These are phyloP conservation scores for Aaosphaeria pasadenensis DNA, from an alignment of 2,329 filamentous ascomycete genomes.

Conservation along the genomic window DNA sequence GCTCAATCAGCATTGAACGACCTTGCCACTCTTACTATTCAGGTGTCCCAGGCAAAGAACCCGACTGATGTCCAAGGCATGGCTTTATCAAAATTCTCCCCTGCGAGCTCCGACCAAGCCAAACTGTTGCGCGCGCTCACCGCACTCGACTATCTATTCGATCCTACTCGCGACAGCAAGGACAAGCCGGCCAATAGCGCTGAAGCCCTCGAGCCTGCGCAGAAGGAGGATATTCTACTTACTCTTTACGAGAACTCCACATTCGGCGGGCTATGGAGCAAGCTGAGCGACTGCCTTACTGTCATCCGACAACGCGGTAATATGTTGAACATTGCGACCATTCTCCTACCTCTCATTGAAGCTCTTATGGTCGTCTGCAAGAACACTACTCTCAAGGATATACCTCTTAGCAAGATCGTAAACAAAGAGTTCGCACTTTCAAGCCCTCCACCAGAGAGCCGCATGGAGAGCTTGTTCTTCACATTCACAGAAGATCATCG, in stretches of 20 bases:
- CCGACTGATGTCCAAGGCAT: slow-evolving; percentile 95
- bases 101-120: slow-evolving; percentile 92
- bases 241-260: slow-evolving; percentile 87
- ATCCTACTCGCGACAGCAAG: slow-evolving; percentile 65
- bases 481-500: slow-evolving; percentile 96
- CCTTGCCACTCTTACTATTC: slow-evolving; percentile 77
- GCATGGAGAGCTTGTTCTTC: slow-evolving; percentile 91
- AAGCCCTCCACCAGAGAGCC: slow-evolving; percentile 74
- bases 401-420: slow-evolving; percentile 42
- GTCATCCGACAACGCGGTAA: slow-evolving; percentile 89
- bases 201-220: slow-evolving; percentile 58
- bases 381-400: slow-evolving; percentile 80
- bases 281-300: slow-evolving; percentile 81
- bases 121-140: slow-evolving; percentile 91
- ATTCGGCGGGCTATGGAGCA: slow-evolving; percentile 88
- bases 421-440: slow-evolving; percentile 68
- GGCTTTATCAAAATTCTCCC: slow-evolving; percentile 91
- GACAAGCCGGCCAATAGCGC: slow-evolving; percentile 42
- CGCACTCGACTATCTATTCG: slow-evolving; percentile 93
- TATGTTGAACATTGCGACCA: slow-evolving; percentile 96
- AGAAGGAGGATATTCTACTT: slow-evolving; percentile 79
- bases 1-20: slow-evolving; percentile 83
- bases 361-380: slow-evolving; percentile 99
- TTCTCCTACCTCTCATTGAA: slow-evolving; percentile 89
- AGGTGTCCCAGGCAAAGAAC: slow-evolving; percentile 81